phyloP scores from a whole-genome alignment of 2,329 filamentous ascomycete genomes.

The Trichoderma hamatum region DNA sequence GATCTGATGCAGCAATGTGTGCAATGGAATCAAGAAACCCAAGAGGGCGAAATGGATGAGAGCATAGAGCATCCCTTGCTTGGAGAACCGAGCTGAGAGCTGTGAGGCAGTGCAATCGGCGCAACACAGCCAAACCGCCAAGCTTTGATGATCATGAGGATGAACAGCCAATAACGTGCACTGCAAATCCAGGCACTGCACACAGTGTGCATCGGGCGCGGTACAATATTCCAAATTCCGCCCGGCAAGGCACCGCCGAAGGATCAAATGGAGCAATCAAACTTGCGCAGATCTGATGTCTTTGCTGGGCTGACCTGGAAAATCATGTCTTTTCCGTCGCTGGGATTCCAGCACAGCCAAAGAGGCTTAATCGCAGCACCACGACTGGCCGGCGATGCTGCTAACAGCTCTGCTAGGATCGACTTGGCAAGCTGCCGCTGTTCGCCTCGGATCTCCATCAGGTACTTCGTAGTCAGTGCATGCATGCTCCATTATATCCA shows the following conservation, averaged over 20 bases:
- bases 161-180: background rate
- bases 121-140: slow-evolving; percentile 20
- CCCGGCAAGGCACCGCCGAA: slow-evolving; percentile 16
- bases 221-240: background rate
- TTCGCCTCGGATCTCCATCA: slow-evolving; percentile 11
- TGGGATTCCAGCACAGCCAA: background rate
- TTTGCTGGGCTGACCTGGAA: slow-evolving; percentile 15
- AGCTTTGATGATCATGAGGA: background rate
- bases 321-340: background rate
- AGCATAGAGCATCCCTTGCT: background rate
- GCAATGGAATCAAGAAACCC: background rate
- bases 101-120: slow-evolving; percentile 9
- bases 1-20: background rate
- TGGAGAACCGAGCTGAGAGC: background rate
- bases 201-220: background rate
- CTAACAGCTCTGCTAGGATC: background rate
- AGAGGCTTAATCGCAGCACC: background rate
- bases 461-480: background rate
- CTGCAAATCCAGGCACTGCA: background rate
- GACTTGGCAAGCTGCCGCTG: background rate
- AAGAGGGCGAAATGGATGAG: background rate
- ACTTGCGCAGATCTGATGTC: slow-evolving; percentile 21
- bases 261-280: background rate
- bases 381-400: background rate
- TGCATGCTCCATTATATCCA: background rate